Base-by-base conservation (phyloP, 495 filamentous ascomycete species). In the Penicillium odoratum region DNA sequence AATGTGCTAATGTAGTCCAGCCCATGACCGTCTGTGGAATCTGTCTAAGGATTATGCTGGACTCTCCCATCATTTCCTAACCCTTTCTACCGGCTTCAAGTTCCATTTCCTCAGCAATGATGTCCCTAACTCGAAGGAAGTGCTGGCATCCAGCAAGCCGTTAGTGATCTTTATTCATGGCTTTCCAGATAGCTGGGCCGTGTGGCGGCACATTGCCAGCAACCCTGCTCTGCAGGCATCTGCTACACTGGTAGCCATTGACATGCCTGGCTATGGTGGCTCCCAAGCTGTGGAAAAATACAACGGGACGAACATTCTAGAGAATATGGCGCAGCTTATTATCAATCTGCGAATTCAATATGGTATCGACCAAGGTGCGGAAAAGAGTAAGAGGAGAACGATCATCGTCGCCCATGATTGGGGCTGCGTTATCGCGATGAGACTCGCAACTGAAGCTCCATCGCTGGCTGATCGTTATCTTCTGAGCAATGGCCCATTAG, bases 101-200 rank as follows among this genome's bases (percentile, higher is more conserved):
- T 76, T 84, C 46, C 82, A 84, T 57, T 83, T 84, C 51, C 61
- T 84, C 13, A 72, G 71, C 58, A 80, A 78, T 59, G 67, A 70
- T 26, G 49, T 47, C 5, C 62, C 69, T 0, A 59, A 60, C 40
- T 59, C 56, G 7, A 33, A 61, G 0, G 53, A 58, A 5, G 60
- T 58, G n/a, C 36, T 64, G 31, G 61, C 57, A 16, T 67, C 66
- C 4, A 69, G 74, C 29, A 72, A 68, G 31, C 76, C 75, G 0
- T 64, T 85, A 49, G 71, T 83, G 10, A 77, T 85, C 36, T 80
- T 84, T 64, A 71, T 85, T 29, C 83, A 85, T 61, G 83, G 83
- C 31, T 85, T 83, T 53, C 83, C 83, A 7, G 82, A 85, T 60
- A 82, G 78, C 54, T 83, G 78, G 74, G 71, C 72, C 1, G 58